Percentiles rank a stretch among this genome's conserved stretches.
Conservation (phyloP, 108 stramenopile genomes). For the Fragilaria crotonensis region DNA sequence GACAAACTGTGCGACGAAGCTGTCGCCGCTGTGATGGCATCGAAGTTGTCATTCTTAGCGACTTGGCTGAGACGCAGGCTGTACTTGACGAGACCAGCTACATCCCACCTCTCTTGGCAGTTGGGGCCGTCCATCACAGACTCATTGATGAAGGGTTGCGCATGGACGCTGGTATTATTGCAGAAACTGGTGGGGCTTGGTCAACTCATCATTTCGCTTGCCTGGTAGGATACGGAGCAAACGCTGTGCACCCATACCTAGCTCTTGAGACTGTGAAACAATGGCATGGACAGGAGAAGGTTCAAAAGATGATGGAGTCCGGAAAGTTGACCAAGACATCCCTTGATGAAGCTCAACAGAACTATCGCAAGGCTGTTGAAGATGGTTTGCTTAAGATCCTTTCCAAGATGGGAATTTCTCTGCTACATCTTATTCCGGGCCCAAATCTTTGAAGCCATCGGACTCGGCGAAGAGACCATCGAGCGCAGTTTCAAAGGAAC, state of each 20-base stretch:
- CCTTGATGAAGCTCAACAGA: conserved; percentile 81
- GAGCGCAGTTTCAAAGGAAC: conserved; percentile 91
- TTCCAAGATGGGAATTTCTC: conserved; percentile 94
- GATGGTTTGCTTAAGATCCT: conserved; percentile 91
- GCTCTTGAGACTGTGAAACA: conserved; percentile 93
- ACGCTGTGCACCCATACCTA: conserved; percentile 93
- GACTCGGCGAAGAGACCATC: conserved; percentile 85
- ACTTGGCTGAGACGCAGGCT: conserved; percentile 57
- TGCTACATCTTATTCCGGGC: conserved; percentile 92
- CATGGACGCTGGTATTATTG: conserved; percentile 86
- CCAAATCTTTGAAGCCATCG: conserved; percentile 96
- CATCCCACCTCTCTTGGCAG: conserved; percentile 89
- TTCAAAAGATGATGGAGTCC: conserved; percentile 77
- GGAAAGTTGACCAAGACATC: conserved; percentile 69
- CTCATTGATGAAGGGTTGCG: conserved; percentile 89
- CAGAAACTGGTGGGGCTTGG: conserved; percentile 91
- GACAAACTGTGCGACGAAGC: conserved; percentile 72
- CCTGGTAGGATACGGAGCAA: conserved; percentile 92
- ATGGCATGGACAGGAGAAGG: conserved; percentile 70
- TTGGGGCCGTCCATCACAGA: conserved; percentile 95
- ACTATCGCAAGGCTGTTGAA: conserved; percentile 86
- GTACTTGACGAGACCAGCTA: conserved; percentile 61
- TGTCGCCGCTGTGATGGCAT: conserved; percentile 81
- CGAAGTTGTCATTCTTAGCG: conserved; percentile 88
- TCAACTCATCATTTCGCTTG: conserved; percentile 93